Percentiles rank a stretch among this genome's conserved stretches.
Conservation (phyloP, 2,329 filamentous ascomycete genomes). For the Arthroderma sp. region DNA sequence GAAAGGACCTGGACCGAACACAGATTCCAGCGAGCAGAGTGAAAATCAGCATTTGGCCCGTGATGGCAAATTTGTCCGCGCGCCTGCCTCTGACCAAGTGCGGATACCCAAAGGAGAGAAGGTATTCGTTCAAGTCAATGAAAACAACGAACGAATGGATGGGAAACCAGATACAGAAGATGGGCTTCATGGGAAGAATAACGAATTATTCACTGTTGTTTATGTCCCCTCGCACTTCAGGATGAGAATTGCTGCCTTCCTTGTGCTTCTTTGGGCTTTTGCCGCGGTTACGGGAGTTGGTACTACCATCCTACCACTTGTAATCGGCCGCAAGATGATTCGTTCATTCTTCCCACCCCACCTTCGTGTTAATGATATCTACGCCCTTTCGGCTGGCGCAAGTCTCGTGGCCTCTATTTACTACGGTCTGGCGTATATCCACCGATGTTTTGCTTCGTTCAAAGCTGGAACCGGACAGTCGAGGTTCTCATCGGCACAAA, state of each 20-base stretch:
- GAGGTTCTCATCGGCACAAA: slow-evolving; percentile 21
- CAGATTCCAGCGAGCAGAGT: slow-evolving; percentile 15
- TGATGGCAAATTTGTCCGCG: slow-evolving; percentile 73
- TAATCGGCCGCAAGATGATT: slow-evolving; percentile 72
- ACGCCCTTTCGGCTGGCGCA: slow-evolving; percentile 83
- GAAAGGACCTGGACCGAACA: slow-evolving; percentile 8
- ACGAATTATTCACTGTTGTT: slow-evolving; percentile 53
- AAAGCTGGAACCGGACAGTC: slow-evolving; percentile 11
- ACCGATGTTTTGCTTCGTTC: slow-evolving; percentile 6
- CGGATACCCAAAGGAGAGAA: slow-evolving; percentile 73
- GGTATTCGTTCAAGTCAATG: slow-evolving; percentile 67
- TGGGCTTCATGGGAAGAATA: slow-evolving; percentile 47
- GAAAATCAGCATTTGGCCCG: slow-evolving; percentile 41
- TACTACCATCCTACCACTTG: slow-evolving; percentile 71
- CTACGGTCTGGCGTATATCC: slow-evolving; percentile 38
- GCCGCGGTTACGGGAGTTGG: slow-evolving; percentile 76
- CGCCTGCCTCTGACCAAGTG: slow-evolving; percentile 90
- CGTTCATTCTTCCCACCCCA: slow-evolving; percentile 56
- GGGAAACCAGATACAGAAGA: slow-evolving; percentile 41
- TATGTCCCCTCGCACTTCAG: slow-evolving; percentile 80
- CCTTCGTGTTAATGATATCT: slow-evolving; percentile 80
- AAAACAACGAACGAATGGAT: slow-evolving; percentile 53
- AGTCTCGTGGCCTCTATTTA: slow-evolving; percentile 60
- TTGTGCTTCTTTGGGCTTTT: slow-evolving; percentile 84
- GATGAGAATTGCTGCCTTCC: slow-evolving; percentile 67